Percentiles rank a stretch among this genome's conserved stretches.
Evolutionary conservation across 2,329 filamentous ascomycete genomes (phyloP).

Genomic region (Zymoseptoria brevis): DNA sequence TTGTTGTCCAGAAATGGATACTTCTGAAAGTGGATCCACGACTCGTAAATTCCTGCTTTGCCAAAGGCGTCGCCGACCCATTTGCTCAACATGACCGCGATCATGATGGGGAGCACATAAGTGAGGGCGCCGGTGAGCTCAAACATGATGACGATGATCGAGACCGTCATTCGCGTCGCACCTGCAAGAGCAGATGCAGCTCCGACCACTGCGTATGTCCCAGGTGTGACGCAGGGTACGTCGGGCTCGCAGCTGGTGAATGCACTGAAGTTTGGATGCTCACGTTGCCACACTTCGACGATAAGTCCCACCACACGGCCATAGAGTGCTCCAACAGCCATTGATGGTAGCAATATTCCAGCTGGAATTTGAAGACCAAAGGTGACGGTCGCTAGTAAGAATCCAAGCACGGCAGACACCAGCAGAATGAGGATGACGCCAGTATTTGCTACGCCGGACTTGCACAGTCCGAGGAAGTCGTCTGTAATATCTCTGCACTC

Average conservation of each 20-base stretch:
- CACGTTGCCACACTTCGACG: conserved; percentile 78
- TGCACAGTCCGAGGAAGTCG: conserved; percentile 85
- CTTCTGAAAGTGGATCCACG: conserved; percentile 92
- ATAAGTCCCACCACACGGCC: conserved; percentile 84
- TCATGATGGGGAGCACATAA: conserved; percentile 97
- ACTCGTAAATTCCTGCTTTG: conserved; percentile 89
- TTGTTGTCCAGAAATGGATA: conserved; percentile 94
- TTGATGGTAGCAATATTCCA: conserved; percentile 89
- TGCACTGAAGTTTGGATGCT: conserved; percentile 66
- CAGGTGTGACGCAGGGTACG: conserved; percentile 79
- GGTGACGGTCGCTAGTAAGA: conserved; percentile 76
- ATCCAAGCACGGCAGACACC: conserved; percentile 73
- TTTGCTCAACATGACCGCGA: conserved; percentile 95
- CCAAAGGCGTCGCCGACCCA: conserved; percentile 97
- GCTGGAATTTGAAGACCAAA: conserved; percentile 93
- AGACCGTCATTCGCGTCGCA: conserved; percentile 92
- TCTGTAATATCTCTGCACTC: conserved; percentile 78
- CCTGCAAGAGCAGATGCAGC: conserved; percentile 90
- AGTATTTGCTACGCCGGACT: conserved; percentile 72
- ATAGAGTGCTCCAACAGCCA: conserved; percentile 87
- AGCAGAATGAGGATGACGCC: conserved; percentile 76
- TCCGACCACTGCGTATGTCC: conserved; percentile 92
- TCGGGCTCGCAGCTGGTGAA: conserved; percentile 78
- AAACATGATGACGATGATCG: conserved; percentile 99
- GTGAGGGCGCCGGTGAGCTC: conserved; percentile 93